Conservation (phyloP, 768 basidiomycete species). For the Clitopilus hobsonii region DNA sequence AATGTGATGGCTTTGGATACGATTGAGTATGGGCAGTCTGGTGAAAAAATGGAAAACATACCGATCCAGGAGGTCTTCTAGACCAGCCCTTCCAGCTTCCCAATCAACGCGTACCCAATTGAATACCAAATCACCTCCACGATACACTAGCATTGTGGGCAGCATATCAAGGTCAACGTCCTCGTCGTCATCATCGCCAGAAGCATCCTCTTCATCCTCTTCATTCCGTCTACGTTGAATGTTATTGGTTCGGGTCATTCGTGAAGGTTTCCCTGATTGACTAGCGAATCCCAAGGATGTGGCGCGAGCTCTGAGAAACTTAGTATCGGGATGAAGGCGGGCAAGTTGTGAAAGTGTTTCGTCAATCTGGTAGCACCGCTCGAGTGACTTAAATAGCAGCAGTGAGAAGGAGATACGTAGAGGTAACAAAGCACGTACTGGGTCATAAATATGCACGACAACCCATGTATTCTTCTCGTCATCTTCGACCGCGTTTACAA, state of each 20-base stretch:
- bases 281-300: conserved; percentile 64
- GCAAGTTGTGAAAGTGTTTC: conserved; percentile 65
- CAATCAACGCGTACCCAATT: conserved; percentile 88
- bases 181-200: conserved; percentile 47
- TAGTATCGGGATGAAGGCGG: conserved; percentile 62
- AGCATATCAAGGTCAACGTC: conserved; percentile 75
- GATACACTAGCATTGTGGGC: conserved; percentile 75
- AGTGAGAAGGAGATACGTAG: conserved; percentile 1
- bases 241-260: conserved; percentile 9
- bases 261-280: conserved; percentile 10
- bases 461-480: conserved; percentile 73
- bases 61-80: conserved; percentile 67
- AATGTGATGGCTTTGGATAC: conserved; percentile 30
- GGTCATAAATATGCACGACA: conserved; percentile 80
- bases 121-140: conserved; percentile 76
- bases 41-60: conserved; percentile 22
- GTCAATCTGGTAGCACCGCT: conserved; percentile 70
- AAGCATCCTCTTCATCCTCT: conserved; percentile 33
- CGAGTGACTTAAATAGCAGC: conserved; percentile 49
- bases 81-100: conserved; percentile 66
- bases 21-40: neutral
- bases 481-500: conserved; percentile 68
- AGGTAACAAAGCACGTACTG: conserved; percentile 41
- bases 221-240: conserved; percentile 25
- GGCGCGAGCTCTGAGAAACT: conserved; percentile 81